Evolutionary conservation across 2,329 filamentous ascomycete species (phyloP), one percentile per base, ranked within the genome.

Genomic region (Aspergillus sp.): DNA sequence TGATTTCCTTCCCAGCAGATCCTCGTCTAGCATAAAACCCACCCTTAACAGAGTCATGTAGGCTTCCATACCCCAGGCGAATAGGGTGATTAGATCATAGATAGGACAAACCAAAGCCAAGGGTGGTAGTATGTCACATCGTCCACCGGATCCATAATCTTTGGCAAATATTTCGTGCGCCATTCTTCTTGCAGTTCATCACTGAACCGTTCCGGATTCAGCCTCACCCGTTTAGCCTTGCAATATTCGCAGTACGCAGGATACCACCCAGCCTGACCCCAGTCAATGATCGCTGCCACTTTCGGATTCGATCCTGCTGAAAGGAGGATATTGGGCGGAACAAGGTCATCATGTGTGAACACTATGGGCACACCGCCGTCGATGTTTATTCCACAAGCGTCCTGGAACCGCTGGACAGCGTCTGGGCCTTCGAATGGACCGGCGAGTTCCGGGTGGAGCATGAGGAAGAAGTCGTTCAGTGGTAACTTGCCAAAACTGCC

Each of bases 381-480:
- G 40, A 66, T 64, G 2, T 63, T 54, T 28, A 67, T 66, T 26
- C 50, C 51, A 38, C 59, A 66, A 32, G 46, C 50, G 10, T 61
- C 29, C 10, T 68, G 65, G 45, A 67, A 65, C 47, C 57, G 29
- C 29, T 62, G 52, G 39, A 64, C 56, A 9, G 62, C 60, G 38
- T 63, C 47, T 41, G 35, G 38, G 35, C 61, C 60, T 30, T 56
- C 40, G 43, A 64, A 68, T 47, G 62, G 66, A 1, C 62, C 61
- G 29, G 40, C 36, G 7, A 60, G 47, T 26, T 54, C 50, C 34
- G 47, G 52, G 28, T 50, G 54, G 41, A 30, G 0, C 29, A 10
- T 3, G 40, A 68, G 45, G 48, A 65, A 58, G 30, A 62, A 60
- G 3, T 69, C 64, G 19, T 64, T 63, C 1, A 68, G 55, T 4